Evolutionary conservation across 805 yeast species (phyloP).

Genomic region (Myxozyma udenii): DNA sequence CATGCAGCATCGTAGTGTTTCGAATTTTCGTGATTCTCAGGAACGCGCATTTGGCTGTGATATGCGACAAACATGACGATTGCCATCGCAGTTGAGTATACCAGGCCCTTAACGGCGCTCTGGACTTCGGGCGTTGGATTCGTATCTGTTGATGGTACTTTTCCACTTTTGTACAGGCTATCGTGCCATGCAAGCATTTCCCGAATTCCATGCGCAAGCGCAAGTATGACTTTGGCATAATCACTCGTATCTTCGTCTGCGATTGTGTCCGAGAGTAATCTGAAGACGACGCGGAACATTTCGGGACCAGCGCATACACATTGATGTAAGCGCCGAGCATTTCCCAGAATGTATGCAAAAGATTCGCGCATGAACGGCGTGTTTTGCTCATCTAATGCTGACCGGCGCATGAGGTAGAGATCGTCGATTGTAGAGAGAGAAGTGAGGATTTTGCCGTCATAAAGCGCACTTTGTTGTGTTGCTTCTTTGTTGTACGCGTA

Average conservation of each 20-base stretch:
- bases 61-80: not conserved
- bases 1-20: constrained; percentile 4
- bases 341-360: not conserved
- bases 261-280: constrained; percentile 3
- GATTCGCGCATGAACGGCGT: constrained; percentile 6
- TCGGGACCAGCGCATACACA: not conserved
- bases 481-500: too few relatives aligned
- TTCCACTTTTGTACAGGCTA: too few relatives aligned
- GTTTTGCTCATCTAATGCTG: constrained; percentile 4
- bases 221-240: constrained; percentile 5
- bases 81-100: not conserved
- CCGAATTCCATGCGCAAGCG: constrained; percentile 10
- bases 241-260: constrained; percentile 5
- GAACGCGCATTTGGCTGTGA: too few relatives aligned
- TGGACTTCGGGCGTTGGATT: not conserved
- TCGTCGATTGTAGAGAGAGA: constrained; percentile 11
- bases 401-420: constrained; percentile 10
- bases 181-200: not conserved
- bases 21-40: not conserved
- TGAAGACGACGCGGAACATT: constrained; percentile 2
- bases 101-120: not conserved
- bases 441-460: constrained; percentile 6
- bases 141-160: too few relatives aligned
- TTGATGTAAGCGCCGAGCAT: not conserved
- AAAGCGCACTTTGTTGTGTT: too few relatives aligned